A percentile compares a stretch with the other conserved stretches of the same genome.
Conservation (phyloP, 2,329 filamentous ascomycete genomes). For the Sarocladium oryzae region DNA sequence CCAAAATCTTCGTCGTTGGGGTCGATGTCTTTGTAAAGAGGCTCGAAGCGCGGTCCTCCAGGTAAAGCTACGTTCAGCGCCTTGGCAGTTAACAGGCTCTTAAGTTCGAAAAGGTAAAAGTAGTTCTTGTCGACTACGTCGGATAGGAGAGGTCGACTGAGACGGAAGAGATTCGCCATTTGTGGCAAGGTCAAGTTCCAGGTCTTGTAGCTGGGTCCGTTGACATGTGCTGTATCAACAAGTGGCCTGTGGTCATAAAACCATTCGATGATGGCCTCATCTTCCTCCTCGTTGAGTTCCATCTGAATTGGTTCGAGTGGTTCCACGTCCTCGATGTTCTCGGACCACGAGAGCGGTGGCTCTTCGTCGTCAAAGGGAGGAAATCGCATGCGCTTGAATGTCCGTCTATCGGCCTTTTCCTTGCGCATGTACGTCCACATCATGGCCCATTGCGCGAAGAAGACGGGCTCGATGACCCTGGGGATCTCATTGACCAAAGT, state of each 20-base stretch:
- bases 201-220: slow-evolving; percentile 90
- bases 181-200: slow-evolving; percentile 93
- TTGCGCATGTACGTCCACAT: slow-evolving; percentile 99
- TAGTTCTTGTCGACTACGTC: slow-evolving; percentile 96
- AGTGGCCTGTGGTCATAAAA: slow-evolving; percentile 93
- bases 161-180: slow-evolving; percentile 90
- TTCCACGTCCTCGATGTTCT: slow-evolving; percentile 98
- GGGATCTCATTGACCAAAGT: slow-evolving; percentile 96
- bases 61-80: slow-evolving; percentile 95
- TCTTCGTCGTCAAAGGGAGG: slow-evolving; percentile 98
- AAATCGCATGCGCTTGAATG: slow-evolving; percentile 99
- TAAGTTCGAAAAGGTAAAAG: slow-evolving; percentile 93
- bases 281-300: slow-evolving; percentile 92
- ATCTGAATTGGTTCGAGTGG: slow-evolving; percentile 97
- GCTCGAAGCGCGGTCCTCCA: slow-evolving; percentile 95
- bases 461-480: slow-evolving; percentile 94
- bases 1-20: slow-evolving; percentile 99
- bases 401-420: slow-evolving; percentile 89
- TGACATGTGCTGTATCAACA: slow-evolving; percentile 86
- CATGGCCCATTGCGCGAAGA: slow-evolving; percentile 97
- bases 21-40: slow-evolving; percentile 96
- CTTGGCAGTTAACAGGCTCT: slow-evolving; percentile 93
- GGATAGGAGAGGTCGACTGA: slow-evolving; percentile 84
- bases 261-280: slow-evolving; percentile 89
- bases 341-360: slow-evolving; percentile 93